Conservation (phyloP, 352 stramenopile genomes). For the Globisporangium heterothallicum region DNA sequence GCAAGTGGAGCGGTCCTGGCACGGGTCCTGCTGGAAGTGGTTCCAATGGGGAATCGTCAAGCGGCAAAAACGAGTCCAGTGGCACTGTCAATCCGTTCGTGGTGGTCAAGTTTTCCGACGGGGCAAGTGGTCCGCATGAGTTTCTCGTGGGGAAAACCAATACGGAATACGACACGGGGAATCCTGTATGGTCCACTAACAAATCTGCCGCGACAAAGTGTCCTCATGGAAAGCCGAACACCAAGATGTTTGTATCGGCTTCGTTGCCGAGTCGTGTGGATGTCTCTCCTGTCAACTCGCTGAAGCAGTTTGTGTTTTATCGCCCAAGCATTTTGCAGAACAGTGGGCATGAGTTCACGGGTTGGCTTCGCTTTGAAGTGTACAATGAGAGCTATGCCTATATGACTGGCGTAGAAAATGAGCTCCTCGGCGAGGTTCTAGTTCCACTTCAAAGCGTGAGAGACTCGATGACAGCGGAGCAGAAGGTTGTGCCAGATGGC, state of each 20-base stretch:
- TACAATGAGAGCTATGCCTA: conserved; percentile 75
- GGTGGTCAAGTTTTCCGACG: conserved; percentile 63
- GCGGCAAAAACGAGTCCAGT: conserved; percentile 9
- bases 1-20: conserved; percentile 43
- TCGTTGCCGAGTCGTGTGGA: conserved; percentile 53
- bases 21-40: conserved; percentile 17
- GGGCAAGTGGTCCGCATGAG: conserved; percentile 41
- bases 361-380: conserved; percentile 72
- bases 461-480: conserved; percentile 55
- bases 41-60: conserved; percentile 10
- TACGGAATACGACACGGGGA: conserved; percentile 71
- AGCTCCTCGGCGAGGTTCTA: conserved; percentile 68
- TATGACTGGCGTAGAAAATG: conserved; percentile 68
- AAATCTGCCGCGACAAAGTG: conserved; percentile 44
- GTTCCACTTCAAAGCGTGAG: conserved; percentile 65
- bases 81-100: conserved; percentile 56
- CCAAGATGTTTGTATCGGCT: conserved; percentile 52
- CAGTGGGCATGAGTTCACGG: conserved; percentile 28
- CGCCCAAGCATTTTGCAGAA: conserved; percentile 26
- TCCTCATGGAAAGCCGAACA: conserved; percentile 59
- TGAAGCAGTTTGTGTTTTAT: conserved; percentile 82
- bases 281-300: conserved; percentile 52
- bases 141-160: conserved; percentile 76
- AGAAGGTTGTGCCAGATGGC: conserved; percentile 40
- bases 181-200: conserved; percentile 75